Evolutionary conservation across 2,329 filamentous ascomycete genomes (phyloP).

Genomic region (Hypoxylon sp.): DNA sequence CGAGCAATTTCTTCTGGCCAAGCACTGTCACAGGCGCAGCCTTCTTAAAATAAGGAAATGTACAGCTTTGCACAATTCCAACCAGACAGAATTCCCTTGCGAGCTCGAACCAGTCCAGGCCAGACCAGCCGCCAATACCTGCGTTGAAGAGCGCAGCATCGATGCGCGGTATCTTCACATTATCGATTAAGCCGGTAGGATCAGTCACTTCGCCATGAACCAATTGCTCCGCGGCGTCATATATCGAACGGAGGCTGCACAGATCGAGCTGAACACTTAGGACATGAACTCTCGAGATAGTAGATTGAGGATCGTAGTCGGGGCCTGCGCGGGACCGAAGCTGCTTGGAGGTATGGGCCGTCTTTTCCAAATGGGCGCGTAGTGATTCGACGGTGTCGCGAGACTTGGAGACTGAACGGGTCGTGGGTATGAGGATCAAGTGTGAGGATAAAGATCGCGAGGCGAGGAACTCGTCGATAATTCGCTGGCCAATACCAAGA

Average conservation of each 20-base stretch:
- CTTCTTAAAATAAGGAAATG: constrained; percentile 84
- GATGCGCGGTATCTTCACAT: constrained; percentile 74
- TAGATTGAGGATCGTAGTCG: constrained; percentile 58
- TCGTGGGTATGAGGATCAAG: constrained; percentile 86
- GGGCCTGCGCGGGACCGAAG: constrained; percentile 57
- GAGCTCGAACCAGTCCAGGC: constrained; percentile 77
- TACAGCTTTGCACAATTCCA: constrained; percentile 75
- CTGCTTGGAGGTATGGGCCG: constrained; percentile 56
- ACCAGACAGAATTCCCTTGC: constrained; percentile 66
- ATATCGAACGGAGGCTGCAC: constrained; percentile 68
- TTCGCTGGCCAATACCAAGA: constrained; percentile 82
- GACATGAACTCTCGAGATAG: constrained; percentile 68
- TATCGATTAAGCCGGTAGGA: constrained; percentile 53
- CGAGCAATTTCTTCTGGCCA: constrained; percentile 55
- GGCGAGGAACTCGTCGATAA: constrained; percentile 90
- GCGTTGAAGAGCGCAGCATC: constrained; percentile 89
- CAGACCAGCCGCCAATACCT: constrained; percentile 87
- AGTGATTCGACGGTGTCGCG: constrained; percentile 77
- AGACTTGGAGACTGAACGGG: constrained; percentile 80
- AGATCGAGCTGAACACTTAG: constrained; percentile 71
- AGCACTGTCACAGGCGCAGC: constrained; percentile 64
- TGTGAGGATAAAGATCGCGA: constrained; percentile 75
- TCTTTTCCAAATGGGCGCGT: constrained; percentile 70
- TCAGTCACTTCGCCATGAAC: constrained; percentile 61
- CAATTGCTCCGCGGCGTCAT: constrained; percentile 62